Evolutionary conservation across 2,329 filamentous ascomycete genomes (phyloP), one percentile per base, ranked within the genome.

Genomic region (Fusarium camptoceras): DNA sequence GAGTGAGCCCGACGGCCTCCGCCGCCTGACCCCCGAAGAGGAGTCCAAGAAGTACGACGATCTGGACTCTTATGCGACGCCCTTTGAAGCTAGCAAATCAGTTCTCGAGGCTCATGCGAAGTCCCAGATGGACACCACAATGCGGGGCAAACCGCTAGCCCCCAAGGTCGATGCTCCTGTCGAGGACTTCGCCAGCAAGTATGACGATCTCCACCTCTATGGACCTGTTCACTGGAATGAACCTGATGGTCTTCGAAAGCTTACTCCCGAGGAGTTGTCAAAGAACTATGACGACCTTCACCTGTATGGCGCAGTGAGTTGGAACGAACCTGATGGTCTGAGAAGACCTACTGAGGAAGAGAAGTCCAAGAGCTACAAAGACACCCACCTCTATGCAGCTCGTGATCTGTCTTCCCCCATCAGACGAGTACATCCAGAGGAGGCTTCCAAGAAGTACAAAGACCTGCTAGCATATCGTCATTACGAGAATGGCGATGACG

Each of bases 121-220:
- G 6, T 64, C 71, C 10, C 76, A 78, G 34, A 73, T 76, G 60
- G 74, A 78, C 42, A 58, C 68, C 12, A 79, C 75, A 2, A 64
- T 66, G 31, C 77, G 79, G 59, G 82, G 82, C 42, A 77, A 78
- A 46, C 77, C 81, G n/a, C 76, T 81, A 16, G 73, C 78, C 30
- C 53, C 78, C 37, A 78, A 82, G 56, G 76, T 82, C 20, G 74
- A 79, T 24, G 70, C 76, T 8, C 63, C 70, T 2, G 58, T 55
- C 9, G 67, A 79, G 43, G 73, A 79, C 41, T 55, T 74, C 16
- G 59, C 77, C 30, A 65, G 74, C 31, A 73, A 79, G 55, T 82
- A 84, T 58, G 76, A 83, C 5, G 84, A 86, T 49, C 73, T 86
- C 47, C 68, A 78, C 58, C 75, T 80, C 41, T 84, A 83, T 61